phyloP scores from a whole-genome alignment of 352 stramenopile genomes.

The Globisporangium spiculum region DNA sequence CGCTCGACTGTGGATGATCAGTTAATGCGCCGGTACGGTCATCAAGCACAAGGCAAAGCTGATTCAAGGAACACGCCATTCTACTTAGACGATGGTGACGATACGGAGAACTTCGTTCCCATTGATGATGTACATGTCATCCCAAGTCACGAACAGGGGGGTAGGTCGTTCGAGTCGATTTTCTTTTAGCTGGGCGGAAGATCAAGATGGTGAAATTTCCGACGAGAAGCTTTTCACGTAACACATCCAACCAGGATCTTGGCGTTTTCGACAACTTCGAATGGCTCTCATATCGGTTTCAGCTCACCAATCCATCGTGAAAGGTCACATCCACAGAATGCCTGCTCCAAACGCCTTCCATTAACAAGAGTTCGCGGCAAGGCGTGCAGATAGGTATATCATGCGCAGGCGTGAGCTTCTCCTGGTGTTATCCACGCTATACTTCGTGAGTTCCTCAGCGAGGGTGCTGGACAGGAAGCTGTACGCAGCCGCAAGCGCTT shows the following conservation, averaged over 20 bases:
- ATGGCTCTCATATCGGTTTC: neutral
- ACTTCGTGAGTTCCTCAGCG: neutral
- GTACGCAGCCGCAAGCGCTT: constrained; percentile 28
- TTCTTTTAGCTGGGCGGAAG: constrained; percentile 28
- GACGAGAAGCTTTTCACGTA: neutral
- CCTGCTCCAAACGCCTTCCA: neutral
- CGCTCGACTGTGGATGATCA: constrained; percentile 18
- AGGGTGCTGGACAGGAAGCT: constrained; percentile 5
- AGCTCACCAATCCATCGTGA: neutral
- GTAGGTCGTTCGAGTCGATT: constrained; percentile 29
- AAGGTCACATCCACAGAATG: neutral
- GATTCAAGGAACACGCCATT: neutral
- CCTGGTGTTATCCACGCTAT: constrained; percentile 1
- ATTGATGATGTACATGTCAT: constrained; percentile 16
- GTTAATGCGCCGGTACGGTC: constrained; percentile 12
- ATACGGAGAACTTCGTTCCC: neutral
- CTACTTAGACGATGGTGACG: neutral
- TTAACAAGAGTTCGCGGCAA: neutral
- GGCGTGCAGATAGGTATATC: no score
- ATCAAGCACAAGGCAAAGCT: neutral
- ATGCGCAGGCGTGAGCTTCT: constrained; percentile 6
- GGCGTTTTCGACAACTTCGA: neutral
- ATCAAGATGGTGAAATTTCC: neutral
- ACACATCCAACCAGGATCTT: neutral
- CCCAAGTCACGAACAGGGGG: constrained; percentile 13